Conservation (phyloP, 805 yeast genomes). For the Cyberlindnera samutprakarnensis region DNA sequence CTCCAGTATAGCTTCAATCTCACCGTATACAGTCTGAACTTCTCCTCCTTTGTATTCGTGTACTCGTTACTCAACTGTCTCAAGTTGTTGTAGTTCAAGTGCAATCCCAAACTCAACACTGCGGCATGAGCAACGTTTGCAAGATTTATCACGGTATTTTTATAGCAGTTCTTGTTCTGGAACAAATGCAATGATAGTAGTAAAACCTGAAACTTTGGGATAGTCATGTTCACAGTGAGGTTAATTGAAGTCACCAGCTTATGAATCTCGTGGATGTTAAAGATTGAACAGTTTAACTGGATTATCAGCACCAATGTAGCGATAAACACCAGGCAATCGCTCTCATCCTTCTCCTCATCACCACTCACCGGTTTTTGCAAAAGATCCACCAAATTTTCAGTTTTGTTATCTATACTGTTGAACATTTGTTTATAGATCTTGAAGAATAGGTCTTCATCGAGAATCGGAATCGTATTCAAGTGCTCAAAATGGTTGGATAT, state of each 20-base stretch:
- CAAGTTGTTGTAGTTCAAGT: conserved; percentile 21
- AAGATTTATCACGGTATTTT: conserved; percentile 18
- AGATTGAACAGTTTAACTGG: conserved; percentile 22
- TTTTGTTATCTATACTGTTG: conserved; percentile 13
- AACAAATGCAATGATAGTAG: conserved; percentile 19
- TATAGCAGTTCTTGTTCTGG: conserved; percentile 22
- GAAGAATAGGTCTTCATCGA: conserved; percentile 20
- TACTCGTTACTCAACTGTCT: conserved; percentile 4
- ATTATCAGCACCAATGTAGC: conserved; percentile 33
- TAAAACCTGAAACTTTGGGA: conserved; percentile 17
- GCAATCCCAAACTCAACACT: conserved; percentile 21
- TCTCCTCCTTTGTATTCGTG: conserved; percentile 11
- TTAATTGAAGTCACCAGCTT: conserved; percentile 15
- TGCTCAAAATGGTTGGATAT: conserved; percentile 21
- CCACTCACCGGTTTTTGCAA: conserved; percentile 1
- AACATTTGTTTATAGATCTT: conserved; percentile 14
- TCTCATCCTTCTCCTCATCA: conserved; percentile 10
- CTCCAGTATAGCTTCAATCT: conserved; percentile 39
- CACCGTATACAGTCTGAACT: conserved; percentile 13
- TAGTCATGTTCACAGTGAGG: conserved; percentile 11
- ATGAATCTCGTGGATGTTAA: conserved; percentile 23
- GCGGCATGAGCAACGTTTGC: conserved; percentile 14
- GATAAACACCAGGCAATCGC: conserved; percentile 22
- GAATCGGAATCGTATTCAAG: conserved; percentile 20
- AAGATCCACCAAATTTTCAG: conserved; percentile 10